phyloP scores from a whole-genome alignment of 192 early-diverging fungal genomes.

The Backusella psychrophila region DNA sequence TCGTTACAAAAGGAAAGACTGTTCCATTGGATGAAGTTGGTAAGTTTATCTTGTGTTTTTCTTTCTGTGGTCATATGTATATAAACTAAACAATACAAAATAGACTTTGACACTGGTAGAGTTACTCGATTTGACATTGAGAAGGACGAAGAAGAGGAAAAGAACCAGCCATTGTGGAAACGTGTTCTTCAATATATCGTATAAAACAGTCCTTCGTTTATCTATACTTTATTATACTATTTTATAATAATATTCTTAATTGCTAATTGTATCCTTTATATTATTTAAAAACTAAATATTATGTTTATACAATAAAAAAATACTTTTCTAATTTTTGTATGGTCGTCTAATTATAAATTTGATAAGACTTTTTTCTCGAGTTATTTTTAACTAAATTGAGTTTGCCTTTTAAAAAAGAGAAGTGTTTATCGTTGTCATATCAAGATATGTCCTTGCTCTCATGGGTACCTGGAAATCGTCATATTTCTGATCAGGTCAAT shows the following conservation, averaged over 20 bases:
- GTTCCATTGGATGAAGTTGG: slow-evolving; percentile 62
- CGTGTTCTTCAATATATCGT: not conserved
- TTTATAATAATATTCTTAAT: slow-evolving; percentile 1
- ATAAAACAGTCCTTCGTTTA: not conserved
- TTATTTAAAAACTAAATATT: not conserved
- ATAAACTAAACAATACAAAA: not conserved
- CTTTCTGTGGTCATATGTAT: no score
- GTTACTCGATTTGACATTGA: slow-evolving; percentile 22
- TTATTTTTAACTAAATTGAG: no score
- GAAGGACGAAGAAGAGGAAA: slow-evolving; percentile 17
- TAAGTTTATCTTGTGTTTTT: not conserved
- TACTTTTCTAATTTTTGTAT: not conserved
- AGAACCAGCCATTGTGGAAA: not conserved
- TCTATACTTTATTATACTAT: not conserved
- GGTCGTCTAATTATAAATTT: not conserved
- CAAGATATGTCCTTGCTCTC: no score
- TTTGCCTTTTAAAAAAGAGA: no score
- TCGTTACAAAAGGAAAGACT: slow-evolving; percentile 42
- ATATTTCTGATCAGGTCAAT: no score
- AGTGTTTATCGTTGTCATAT: no score
- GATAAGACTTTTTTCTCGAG: no score
- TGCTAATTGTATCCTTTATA: not conserved
- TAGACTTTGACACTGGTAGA: slow-evolving; percentile 27
- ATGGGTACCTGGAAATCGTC: no score
- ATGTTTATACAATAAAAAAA: not conserved